Percentiles rank a stretch among this genome's conserved stretches.
These are phyloP conservation scores for Backusella tarrabulga DNA, from an alignment of 192 early-diverging fungal species.

Conservation along the genomic window DNA sequence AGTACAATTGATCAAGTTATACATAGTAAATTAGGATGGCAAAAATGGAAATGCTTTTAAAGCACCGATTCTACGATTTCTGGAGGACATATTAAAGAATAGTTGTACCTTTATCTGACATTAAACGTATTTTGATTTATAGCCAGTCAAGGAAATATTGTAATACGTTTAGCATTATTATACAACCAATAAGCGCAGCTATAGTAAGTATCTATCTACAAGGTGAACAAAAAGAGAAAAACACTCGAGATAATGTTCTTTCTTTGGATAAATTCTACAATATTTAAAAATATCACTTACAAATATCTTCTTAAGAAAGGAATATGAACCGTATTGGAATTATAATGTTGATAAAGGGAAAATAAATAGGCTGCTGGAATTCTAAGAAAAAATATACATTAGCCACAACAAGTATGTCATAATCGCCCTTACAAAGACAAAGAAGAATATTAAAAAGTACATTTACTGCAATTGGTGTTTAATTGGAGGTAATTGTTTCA, in stretches of 20 bases:
- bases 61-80: neutral
- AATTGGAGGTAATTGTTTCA: neutral
- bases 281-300: neutral
- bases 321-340: neutral
- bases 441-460: neutral
- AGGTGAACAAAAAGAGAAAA: neutral
- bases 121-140: neutral
- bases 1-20: conserved; percentile 7
- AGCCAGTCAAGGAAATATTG: conserved; percentile 6
- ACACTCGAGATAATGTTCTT: neutral
- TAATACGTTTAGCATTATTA: neutral
- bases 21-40: neutral
- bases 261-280: neutral
- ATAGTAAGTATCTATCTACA: neutral
- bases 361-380: neutral
- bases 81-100: neutral
- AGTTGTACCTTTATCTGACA: conserved; percentile 9
- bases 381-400: neutral
- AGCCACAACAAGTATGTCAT: conserved; percentile 4
- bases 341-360: neutral
- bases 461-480: neutral
- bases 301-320: neutral
- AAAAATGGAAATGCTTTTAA: neutral
- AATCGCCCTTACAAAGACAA: neutral
- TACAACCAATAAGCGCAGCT: neutral